Conservation (phyloP, 179 eudicot species). For the Corrigiola litoralis region DNA sequence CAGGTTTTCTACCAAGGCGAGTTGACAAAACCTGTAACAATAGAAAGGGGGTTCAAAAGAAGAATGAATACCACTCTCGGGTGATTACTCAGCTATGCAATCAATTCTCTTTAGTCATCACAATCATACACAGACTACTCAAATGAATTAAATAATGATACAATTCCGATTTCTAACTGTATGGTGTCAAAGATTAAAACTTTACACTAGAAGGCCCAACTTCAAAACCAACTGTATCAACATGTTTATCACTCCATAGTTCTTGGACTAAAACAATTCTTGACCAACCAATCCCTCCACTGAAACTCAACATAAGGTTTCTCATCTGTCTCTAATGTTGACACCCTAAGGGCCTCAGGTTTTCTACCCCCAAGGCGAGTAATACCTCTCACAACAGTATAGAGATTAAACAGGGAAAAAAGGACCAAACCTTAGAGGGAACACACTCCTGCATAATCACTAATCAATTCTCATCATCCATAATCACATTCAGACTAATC, state of each 20-base stretch:
- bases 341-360: constrained; percentile 88
- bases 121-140: not conserved
- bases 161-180: not conserved
- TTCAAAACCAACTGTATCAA: not conserved
- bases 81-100: not conserved
- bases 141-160: not conserved
- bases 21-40: constrained; percentile 69
- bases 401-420: not conserved
- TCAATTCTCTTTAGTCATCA: not conserved
- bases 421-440: too few relatives aligned
- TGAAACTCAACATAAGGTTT: constrained; percentile 93
- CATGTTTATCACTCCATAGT: too few relatives aligned
- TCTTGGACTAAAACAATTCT: too few relatives aligned
- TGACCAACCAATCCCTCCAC: not conserved
- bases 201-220: not conserved
- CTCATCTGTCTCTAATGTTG: constrained; percentile 93
- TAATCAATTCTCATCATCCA: not conserved
- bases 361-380: constrained; percentile 88
- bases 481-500: not conserved
- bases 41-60: not conserved
- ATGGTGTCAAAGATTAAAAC: not conserved
- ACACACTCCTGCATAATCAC: not conserved
- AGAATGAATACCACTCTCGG: not conserved
- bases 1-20: constrained; percentile 90
- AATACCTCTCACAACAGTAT: constrained; percentile 47